Conservation (phyloP, 768 basidiomycete species). For the Amanita pseudoporphyria region DNA sequence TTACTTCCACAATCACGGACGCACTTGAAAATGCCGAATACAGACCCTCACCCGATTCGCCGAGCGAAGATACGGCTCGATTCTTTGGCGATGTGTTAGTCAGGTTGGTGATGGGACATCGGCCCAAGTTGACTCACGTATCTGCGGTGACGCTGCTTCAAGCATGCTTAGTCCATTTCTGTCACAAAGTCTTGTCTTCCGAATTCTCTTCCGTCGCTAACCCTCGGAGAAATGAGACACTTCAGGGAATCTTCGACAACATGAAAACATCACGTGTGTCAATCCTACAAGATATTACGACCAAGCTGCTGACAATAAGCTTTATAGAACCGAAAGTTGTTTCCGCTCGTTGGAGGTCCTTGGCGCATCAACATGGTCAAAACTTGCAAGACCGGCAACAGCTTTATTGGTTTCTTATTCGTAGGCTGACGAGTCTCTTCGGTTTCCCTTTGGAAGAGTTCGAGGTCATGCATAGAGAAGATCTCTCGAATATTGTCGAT, state of each 20-base stretch:
- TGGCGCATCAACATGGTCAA: neutral
- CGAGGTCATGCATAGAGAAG: neutral
- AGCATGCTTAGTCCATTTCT: neutral
- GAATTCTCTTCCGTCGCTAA: neutral
- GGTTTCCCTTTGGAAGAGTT: neutral
- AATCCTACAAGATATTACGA: neutral
- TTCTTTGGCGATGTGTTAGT: conserved; percentile 7
- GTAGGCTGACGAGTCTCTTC: neutral
- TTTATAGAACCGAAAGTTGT: neutral
- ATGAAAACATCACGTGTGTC: neutral
- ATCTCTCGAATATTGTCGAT: neutral
- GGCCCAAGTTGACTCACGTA: no score
- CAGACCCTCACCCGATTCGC: neutral
- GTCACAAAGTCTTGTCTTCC: neutral
- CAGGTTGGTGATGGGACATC: neutral
- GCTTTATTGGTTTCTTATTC: neutral
- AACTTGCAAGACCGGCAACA: neutral
- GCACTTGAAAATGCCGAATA: conserved; percentile 15
- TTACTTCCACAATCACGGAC: conserved; percentile 37
- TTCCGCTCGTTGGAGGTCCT: neutral
- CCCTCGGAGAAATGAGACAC: neutral
- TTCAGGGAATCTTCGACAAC: neutral
- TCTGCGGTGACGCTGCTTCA: neutral
- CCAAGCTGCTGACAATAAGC: neutral
- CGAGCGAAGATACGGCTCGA: neutral